phyloP scores from a whole-genome alignment of 805 yeast species.

The Isabelozyma pseudorhagii region DNA sequence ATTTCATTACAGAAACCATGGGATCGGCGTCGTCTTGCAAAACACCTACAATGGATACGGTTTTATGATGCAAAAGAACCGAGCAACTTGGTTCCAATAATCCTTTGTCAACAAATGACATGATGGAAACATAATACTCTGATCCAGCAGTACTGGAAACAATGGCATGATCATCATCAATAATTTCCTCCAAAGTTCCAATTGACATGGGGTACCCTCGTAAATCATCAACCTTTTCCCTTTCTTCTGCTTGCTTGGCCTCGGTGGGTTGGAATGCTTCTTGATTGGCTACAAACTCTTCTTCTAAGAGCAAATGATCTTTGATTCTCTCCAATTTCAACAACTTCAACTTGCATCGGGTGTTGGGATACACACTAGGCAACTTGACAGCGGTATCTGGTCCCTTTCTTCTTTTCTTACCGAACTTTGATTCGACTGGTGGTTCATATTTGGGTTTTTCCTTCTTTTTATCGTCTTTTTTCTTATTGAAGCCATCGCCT shows the following conservation, averaged over 20 bases:
- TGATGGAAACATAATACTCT: slow-evolving; percentile 92
- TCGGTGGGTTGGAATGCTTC: slow-evolving; percentile 95
- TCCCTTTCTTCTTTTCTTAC: slow-evolving; percentile 90
- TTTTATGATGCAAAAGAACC: slow-evolving; percentile 90
- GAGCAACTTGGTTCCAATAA: slow-evolving; percentile 96
- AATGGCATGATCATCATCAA: slow-evolving; percentile 98
- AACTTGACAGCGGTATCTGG: slow-evolving; percentile 81
- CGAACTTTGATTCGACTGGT: slow-evolving; percentile 92
- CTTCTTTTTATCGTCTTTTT: slow-evolving; percentile 62
- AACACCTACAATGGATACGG: slow-evolving; percentile 97
- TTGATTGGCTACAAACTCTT: slow-evolving; percentile 92
- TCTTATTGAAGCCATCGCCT: slow-evolving; percentile 43
- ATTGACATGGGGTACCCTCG: slow-evolving; percentile 96
- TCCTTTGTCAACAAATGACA: slow-evolving; percentile 96
- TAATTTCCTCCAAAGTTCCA: slow-evolving; percentile 94
- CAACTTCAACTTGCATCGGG: slow-evolving; percentile 88
- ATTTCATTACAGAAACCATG: slow-evolving; percentile 94
- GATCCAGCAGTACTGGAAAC: slow-evolving; percentile 95
- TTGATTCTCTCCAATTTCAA: slow-evolving; percentile 93
- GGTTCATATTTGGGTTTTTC: slow-evolving; percentile 98
- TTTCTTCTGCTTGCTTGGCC: slow-evolving; percentile 93
- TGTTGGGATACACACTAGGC: slow-evolving; percentile 86
- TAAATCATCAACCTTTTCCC: slow-evolving; percentile 90
- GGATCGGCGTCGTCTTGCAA: slow-evolving; percentile 97
- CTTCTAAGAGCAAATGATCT: slow-evolving; percentile 91